Evolutionary conservation across 345 rosid genomes (phyloP).

Genomic region (Iberis pinnata): DNA sequence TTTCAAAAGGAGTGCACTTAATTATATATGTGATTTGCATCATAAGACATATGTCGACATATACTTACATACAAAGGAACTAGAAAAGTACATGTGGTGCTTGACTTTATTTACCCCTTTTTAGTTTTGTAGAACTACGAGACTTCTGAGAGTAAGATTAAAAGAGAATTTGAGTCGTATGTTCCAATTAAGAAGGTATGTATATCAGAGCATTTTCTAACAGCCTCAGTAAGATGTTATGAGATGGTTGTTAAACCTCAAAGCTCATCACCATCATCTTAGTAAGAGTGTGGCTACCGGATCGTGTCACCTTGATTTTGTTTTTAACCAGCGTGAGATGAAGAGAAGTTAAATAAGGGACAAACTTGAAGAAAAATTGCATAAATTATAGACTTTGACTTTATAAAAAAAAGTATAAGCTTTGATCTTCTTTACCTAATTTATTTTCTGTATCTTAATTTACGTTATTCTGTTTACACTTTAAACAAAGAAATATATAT

Average conservation of each 20-base stretch:
- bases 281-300: slow-evolving; percentile 78
- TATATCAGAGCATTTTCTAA: no score
- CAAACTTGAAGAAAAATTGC: slow-evolving; percentile 78
- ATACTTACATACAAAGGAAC: slow-evolving; percentile 56
- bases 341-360: slow-evolving; percentile 81
- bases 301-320: slow-evolving; percentile 57
- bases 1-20: no score
- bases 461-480: no score
- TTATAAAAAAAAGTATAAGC: no score
- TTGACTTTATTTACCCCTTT: slow-evolving; percentile 16
- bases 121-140: slow-evolving; percentile 72
- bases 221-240: no score
- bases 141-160: slow-evolving; percentile 91
- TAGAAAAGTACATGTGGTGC: no score
- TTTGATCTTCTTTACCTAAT: no score
- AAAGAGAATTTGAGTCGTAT: slow-evolving; percentile 99
- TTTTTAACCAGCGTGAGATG: slow-evolving; percentile 74
- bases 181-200: slow-evolving; percentile 99
- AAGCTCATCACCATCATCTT: slow-evolving; percentile 71
- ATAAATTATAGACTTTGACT: no score
- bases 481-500: no score
- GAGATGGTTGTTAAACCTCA: slow-evolving; percentile 65
- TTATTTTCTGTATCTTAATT: no score
- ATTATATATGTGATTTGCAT: slow-evolving; percentile 22
- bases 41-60: slow-evolving; percentile 69